phyloP scores from a whole-genome alignment of 768 basidiomycete genomes.

The Thelephora ganbajun region DNA sequence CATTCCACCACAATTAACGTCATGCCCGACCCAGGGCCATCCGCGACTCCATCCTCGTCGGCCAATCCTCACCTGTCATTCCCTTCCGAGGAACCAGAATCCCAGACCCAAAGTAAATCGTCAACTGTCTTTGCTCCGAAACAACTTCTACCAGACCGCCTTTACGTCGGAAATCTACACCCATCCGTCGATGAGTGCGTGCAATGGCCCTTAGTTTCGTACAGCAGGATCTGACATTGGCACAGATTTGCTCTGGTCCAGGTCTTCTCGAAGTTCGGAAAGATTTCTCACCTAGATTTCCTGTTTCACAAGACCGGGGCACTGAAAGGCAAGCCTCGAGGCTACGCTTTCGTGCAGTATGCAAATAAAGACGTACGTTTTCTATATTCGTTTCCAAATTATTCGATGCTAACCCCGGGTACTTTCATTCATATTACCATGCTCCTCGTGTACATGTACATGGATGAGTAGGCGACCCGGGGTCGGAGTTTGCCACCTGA shows the following conservation, averaged over 20 bases:
- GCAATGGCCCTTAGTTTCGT: conserved; percentile 10
- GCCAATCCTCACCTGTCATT: conserved; percentile 11
- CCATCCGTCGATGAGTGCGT: conserved; percentile 76
- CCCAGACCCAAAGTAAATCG: background rate
- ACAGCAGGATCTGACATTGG: background rate
- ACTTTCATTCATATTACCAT: conserved; percentile 15
- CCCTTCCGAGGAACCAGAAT: conserved; percentile 12
- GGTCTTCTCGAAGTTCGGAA: conserved; percentile 84
- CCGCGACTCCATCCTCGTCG: too few species aligned
- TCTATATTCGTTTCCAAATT: conserved; percentile 6
- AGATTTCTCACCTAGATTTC: conserved; percentile 85
- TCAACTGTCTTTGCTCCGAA: conserved; percentile 9
- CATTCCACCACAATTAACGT: too few species aligned
- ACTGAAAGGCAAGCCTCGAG: conserved; percentile 83
- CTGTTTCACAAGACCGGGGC: conserved; percentile 90
- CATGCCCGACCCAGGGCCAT: too few species aligned
- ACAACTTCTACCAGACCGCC: conserved; percentile 45
- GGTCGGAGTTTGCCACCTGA: too few species aligned
- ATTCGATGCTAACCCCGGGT: conserved; percentile 35
- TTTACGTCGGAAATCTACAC: conserved; percentile 86
- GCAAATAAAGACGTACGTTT: conserved; percentile 61
- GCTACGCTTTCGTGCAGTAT: conserved; percentile 92
- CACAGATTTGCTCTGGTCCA: conserved; percentile 77
- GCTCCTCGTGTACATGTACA: background rate
- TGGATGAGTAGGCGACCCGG: too few species aligned